phyloP scores from a whole-genome alignment of 2,329 filamentous ascomycete species.

The Xylariaceae sp. region DNA sequence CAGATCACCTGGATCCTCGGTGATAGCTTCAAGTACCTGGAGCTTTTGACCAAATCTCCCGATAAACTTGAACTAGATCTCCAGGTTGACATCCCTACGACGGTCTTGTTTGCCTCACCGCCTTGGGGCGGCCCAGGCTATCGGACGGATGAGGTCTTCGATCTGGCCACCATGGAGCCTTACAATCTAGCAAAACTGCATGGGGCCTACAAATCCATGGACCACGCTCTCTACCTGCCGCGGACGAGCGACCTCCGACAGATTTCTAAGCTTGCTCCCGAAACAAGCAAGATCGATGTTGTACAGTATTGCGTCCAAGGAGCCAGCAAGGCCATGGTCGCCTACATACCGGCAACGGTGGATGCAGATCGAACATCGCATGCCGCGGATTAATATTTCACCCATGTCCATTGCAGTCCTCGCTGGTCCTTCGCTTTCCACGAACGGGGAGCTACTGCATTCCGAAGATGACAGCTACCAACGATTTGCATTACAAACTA shows the following conservation, averaged over 20 bases:
- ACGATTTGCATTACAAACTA: too few relatives aligned
- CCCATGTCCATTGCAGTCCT: too few relatives aligned
- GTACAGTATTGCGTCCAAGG: constrained; percentile 89
- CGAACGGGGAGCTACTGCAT: too few relatives aligned
- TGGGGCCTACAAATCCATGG: constrained; percentile 50
- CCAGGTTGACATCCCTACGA: constrained; percentile 31
- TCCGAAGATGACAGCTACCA: too few relatives aligned
- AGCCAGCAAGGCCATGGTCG: constrained; percentile 75
- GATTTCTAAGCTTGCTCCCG: constrained; percentile 52
- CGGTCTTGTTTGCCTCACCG: constrained; percentile 49
- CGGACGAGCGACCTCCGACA: constrained; percentile 77
- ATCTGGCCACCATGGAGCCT: constrained; percentile 79
- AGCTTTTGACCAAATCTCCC: constrained; percentile 31
- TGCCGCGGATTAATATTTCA: too few relatives aligned
- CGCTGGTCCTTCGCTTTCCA: too few relatives aligned
- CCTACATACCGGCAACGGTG: constrained; percentile 41
- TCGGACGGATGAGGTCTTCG: constrained; percentile 61
- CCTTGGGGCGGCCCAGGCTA: constrained; percentile 55
- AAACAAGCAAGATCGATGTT: constrained; percentile 56
- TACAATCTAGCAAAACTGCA: constrained; percentile 64
- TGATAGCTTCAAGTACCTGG: constrained; percentile 73
- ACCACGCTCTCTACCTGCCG: constrained; percentile 72
- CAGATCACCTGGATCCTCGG: constrained; percentile 78
- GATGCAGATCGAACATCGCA: too few relatives aligned
- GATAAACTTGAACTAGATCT: constrained; percentile 24